phyloP scores from a whole-genome alignment of 2,329 filamentous ascomycete species.

The Trichoderma hamatum region DNA sequence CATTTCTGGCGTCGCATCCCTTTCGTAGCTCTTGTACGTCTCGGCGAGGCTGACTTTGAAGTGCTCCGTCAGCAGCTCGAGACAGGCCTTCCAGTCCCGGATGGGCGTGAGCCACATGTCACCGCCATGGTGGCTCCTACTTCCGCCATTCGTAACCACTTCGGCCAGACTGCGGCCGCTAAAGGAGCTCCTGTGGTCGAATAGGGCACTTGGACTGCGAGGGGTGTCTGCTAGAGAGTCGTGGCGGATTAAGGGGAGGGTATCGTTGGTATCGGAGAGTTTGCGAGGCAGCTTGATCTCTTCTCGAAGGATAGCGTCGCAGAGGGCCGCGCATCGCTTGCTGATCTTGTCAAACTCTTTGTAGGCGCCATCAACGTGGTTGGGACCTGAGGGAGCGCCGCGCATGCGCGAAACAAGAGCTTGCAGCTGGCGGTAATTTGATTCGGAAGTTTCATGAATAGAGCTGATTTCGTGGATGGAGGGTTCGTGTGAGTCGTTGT shows the following conservation, averaged over 20 bases:
- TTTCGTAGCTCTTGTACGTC: slow-evolving; percentile 52
- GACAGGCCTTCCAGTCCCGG: slow-evolving; percentile 49
- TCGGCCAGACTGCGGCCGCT: slow-evolving; percentile 43
- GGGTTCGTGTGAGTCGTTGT: slow-evolving; percentile 37
- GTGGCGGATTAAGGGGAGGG: slow-evolving; percentile 32
- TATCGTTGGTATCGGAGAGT: slow-evolving; percentile 32
- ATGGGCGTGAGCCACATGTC: slow-evolving; percentile 46
- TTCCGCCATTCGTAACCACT: slow-evolving; percentile 35
- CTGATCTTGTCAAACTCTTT: slow-evolving; percentile 48
- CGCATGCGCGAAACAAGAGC: slow-evolving; percentile 43
- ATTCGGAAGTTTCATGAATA: slow-evolving; percentile 38
- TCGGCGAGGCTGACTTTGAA: slow-evolving; percentile 47
- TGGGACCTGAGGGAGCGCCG: slow-evolving; percentile 38
- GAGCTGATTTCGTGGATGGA: slow-evolving; percentile 36
- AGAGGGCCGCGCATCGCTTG: slow-evolving; percentile 47
- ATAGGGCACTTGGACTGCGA: slow-evolving; percentile 36
- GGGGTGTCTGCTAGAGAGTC: slow-evolving; percentile 40
- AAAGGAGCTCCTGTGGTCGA: slow-evolving; percentile 44
- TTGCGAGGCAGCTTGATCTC: slow-evolving; percentile 40
- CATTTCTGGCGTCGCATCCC: slow-evolving; percentile 47
- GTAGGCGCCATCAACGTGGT: slow-evolving; percentile 49
- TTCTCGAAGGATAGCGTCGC: slow-evolving; percentile 45
- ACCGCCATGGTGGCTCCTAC: slow-evolving; percentile 33
- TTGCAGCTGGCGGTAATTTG: slow-evolving; percentile 42
- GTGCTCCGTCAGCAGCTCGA: slow-evolving; percentile 47